phyloP scores from a whole-genome alignment of 2,329 filamentous ascomycete species.

The Stagonosporopsis chrysanthemi region DNA sequence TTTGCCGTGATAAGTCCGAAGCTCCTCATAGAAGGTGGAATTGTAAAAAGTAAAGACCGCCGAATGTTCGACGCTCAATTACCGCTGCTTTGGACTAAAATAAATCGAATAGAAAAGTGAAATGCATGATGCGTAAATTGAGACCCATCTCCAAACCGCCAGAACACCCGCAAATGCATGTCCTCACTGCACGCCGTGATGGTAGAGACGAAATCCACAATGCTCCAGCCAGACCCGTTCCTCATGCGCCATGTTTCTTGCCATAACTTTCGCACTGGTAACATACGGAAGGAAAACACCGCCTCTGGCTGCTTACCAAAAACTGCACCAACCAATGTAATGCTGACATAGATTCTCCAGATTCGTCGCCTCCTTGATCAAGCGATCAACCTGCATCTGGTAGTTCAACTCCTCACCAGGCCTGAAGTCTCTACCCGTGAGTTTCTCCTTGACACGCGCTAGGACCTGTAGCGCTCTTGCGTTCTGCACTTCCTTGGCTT shows the following conservation, averaged over 20 bases:
- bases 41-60: not conserved
- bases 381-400: slow-evolving; percentile 88
- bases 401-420: slow-evolving; percentile 78
- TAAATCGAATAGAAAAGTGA: not conserved
- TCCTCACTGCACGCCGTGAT: slow-evolving; percentile 8
- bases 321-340: slow-evolving; percentile 99
- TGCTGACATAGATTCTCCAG: slow-evolving; percentile 98
- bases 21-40: not conserved
- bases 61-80: not conserved
- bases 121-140: not conserved
- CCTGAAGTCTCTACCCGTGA: slow-evolving; percentile 93
- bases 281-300: too few species aligned
- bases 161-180: slow-evolving; percentile 16
- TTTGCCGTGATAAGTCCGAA: slow-evolving; percentile 11
- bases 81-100: slow-evolving; percentile 1
- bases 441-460: slow-evolving; percentile 89
- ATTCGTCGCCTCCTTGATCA: slow-evolving; percentile 94
- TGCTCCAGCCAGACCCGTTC: not conserved
- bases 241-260: slow-evolving; percentile 1
- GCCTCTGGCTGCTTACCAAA: slow-evolving; percentile 69
- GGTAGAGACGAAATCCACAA: slow-evolving; percentile 13
- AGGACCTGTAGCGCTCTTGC: slow-evolving; percentile 91
- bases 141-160: not conserved
- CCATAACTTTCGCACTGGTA: not conserved
- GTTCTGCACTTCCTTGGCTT: slow-evolving; percentile 81